phyloP scores from a whole-genome alignment of 768 basidiomycete species.

The Macrolepiota fuliginosa region DNA sequence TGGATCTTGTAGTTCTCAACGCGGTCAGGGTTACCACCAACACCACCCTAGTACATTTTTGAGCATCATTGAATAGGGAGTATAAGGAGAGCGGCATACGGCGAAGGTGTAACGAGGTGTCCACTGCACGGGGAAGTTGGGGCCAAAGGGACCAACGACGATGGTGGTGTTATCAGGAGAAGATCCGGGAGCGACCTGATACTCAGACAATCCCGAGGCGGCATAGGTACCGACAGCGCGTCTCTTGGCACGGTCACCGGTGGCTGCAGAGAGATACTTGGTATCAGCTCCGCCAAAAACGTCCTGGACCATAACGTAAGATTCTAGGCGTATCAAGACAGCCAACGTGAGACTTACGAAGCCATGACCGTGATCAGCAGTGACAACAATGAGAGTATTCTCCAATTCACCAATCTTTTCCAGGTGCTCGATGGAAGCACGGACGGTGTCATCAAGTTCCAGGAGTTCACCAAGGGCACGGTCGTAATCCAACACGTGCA shows the following conservation, averaged over 20 bases:
- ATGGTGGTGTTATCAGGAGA: conserved; percentile 36
- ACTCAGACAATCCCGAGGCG: conserved; percentile 38
- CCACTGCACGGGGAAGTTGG: conserved; percentile 45
- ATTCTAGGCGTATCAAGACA: neutral
- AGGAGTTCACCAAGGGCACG: conserved; percentile 43
- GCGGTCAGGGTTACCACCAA: conserved; percentile 41
- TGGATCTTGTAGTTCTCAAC: conserved; percentile 36
- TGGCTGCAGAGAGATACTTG: conserved; percentile 32
- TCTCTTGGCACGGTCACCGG: conserved; percentile 30
- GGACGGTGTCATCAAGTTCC: conserved; percentile 42
- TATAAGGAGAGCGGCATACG: no score
- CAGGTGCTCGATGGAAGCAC: conserved; percentile 38
- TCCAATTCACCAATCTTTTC: conserved; percentile 41
- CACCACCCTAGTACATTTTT: conserved; percentile 23
- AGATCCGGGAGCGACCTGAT: conserved; percentile 32
- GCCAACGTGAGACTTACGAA: conserved; percentile 28
- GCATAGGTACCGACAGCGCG: conserved; percentile 19
- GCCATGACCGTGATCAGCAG: conserved; percentile 46
- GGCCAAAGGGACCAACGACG: conserved; percentile 35
- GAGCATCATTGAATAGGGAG: no score
- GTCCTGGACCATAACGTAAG: conserved; percentile 24
- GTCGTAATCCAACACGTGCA: conserved; percentile 45
- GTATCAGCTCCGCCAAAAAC: conserved; percentile 40
- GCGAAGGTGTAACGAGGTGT: conserved; percentile 41
- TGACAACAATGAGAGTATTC: conserved; percentile 40